Evolutionary conservation across 345 rosid genomes (phyloP), one percentile per base, ranked within the genome.

Genomic region (Euphorbia peplus): DNA sequence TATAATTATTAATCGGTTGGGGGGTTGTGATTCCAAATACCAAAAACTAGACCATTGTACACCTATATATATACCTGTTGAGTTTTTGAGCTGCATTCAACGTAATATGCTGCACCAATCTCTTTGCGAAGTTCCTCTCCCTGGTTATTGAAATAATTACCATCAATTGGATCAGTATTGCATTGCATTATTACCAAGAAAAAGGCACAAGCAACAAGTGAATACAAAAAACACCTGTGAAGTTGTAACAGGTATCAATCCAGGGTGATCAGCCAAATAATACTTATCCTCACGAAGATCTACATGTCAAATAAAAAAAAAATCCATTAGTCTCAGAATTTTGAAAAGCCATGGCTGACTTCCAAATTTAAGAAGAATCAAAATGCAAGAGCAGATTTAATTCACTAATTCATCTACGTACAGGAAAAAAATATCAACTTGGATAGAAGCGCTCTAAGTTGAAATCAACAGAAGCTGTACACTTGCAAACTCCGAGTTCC

Each of bases 71-170:
- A 61, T 76, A 91, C 99, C 97, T 90, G 99, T 81, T 90, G 99
- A 78, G 99, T 91, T 85, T 91, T 95, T 37, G 97, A 95, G 88
- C 99, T 95, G 84, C 99, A 95, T 72, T 95, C 99, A 30, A 89
- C 81, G 80, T 91, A 95, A 78, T 84, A 95, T 57, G 89, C 78
- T 1, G 99, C 99, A 30, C 96, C 99, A 66, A 95, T 89, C 74
- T 85, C 89, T 81, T 88, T 93, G 64, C 95, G 89, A 42, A 95
- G 87, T 71, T 95, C 99, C 87, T 95, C 99, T 51, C 99, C 99
- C 99, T 95, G 79, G 41, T 73, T 21, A 55, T 4, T 21, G 25
- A 21, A 68, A 56, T 63, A 50, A 60, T 5, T 56, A 37, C 53
- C 35, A n/a, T 19, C 26, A 64, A 67, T 47, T 47, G 57, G 24